Conservation (phyloP, 805 yeast genomes). For the Kazachstania martiniae region DNA sequence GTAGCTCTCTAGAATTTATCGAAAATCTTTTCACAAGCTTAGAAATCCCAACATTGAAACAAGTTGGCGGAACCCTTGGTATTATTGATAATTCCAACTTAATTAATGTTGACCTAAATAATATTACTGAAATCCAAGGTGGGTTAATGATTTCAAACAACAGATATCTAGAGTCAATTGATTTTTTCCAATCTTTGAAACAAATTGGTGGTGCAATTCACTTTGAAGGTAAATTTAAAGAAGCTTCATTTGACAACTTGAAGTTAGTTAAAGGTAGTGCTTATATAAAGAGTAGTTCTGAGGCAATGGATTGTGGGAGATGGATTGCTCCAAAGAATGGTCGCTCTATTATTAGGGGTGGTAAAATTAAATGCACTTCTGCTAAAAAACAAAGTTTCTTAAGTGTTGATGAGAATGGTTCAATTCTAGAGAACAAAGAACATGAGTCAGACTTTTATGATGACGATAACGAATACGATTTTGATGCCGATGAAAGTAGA, state of each 20-base stretch:
- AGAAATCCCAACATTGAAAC: conserved; percentile 44
- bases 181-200: conserved; percentile 48
- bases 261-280: conserved; percentile 73
- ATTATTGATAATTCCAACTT: conserved; percentile 48
- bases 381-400: conserved; percentile 34
- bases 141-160: conserved; percentile 66
- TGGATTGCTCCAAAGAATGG: conserved; percentile 47
- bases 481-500: too few species aligned
- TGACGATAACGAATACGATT: background rate
- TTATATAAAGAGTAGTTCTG: conserved; percentile 40
- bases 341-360: conserved; percentile 57
- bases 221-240: conserved; percentile 52
- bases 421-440: conserved; percentile 22
- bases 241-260: conserved; percentile 41
- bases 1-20: conserved; percentile 51
- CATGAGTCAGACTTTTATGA: conserved; percentile 3
- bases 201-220: conserved; percentile 74
- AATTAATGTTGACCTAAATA: conserved; percentile 38
- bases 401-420: conserved; percentile 38
- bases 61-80: conserved; percentile 61
- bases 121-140: conserved; percentile 56
- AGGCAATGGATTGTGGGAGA: conserved; percentile 47
- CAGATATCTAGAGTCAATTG: conserved; percentile 37
- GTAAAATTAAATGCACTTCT: conserved; percentile 55
- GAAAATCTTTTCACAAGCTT: conserved; percentile 45